Conservation (phyloP, 768 basidiomycete species). For the Mycena latifolia region DNA sequence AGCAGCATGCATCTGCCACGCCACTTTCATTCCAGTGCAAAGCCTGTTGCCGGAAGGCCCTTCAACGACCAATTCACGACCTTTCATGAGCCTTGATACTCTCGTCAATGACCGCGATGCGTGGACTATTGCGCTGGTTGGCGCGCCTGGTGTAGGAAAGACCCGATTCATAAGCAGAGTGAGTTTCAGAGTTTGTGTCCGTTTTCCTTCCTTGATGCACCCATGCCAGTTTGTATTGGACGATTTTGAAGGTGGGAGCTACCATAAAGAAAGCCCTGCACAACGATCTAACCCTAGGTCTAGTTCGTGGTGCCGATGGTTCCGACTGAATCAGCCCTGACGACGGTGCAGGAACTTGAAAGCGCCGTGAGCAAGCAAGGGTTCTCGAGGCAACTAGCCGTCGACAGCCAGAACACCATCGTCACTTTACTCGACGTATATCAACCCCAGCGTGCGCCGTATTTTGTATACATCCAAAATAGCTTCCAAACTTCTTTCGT, state of each 20-base stretch:
- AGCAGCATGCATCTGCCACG: conserved; percentile 20
- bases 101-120: conserved; percentile 29
- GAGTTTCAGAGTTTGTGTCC: conserved; percentile 1
- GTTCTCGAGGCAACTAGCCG: conserved; percentile 27
- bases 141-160: conserved; percentile 33
- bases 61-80: conserved; percentile 26
- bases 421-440: conserved; percentile 35
- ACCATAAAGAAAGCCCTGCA: neutral
- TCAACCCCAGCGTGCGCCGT: conserved; percentile 9
- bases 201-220: conserved; percentile 5
- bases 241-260: conserved; percentile 28
- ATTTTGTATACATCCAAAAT: neutral
- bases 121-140: conserved; percentile 35
- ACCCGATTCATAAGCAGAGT: conserved; percentile 36
- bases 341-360: conserved; percentile 17
- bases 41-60: conserved; percentile 4
- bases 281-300: conserved; percentile 2
- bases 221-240: conserved; percentile 31
- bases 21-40: conserved; percentile 27
- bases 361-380: conserved; percentile 25
- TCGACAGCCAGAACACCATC: conserved; percentile 33
- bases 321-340: neutral
- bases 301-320: conserved; percentile 21
- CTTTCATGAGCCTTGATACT: conserved; percentile 26
- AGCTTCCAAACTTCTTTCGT: neutral